Percentiles rank a stretch among this genome's conserved stretches.
phyloP scores from a whole-genome alignment of 1,139 yeast species.

The Candida sp. region DNA sequence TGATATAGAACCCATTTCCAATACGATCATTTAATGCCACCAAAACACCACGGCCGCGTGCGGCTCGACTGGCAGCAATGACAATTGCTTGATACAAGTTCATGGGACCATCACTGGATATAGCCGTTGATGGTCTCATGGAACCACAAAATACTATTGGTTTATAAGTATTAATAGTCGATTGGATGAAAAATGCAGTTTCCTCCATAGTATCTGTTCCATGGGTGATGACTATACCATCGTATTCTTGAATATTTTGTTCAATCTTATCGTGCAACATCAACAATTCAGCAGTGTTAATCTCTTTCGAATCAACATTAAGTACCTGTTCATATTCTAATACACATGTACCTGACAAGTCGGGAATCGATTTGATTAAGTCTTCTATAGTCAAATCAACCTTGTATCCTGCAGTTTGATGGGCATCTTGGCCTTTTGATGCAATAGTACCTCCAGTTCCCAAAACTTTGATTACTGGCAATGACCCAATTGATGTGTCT shows the following conservation, averaged over 20 bases:
- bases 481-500: slow-evolving; percentile 7
- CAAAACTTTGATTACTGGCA: slow-evolving; percentile 52
- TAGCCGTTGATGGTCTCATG: slow-evolving; percentile 70
- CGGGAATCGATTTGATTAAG: slow-evolving; percentile 56
- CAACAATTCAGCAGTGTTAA: slow-evolving; percentile 40
- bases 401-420: slow-evolving; percentile 66
- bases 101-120: slow-evolving; percentile 73
- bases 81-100: slow-evolving; percentile 68
- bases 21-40: slow-evolving; percentile 67
- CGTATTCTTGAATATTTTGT: slow-evolving; percentile 43
- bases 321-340: slow-evolving; percentile 63
- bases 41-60: slow-evolving; percentile 57
- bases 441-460: slow-evolving; percentile 80
- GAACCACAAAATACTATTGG: slow-evolving; percentile 71
- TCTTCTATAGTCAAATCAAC: slow-evolving; percentile 68
- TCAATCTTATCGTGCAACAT: slow-evolving; percentile 37
- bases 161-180: slow-evolving; percentile 51
- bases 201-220: slow-evolving; percentile 75
- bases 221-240: slow-evolving; percentile 64
- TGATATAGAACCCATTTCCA: slow-evolving; percentile 66
- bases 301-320: slow-evolving; percentile 64
- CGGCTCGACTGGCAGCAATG: slow-evolving; percentile 50
- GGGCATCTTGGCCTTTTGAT: slow-evolving; percentile 52
- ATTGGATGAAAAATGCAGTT: slow-evolving; percentile 64
- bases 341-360: slow-evolving; percentile 53